Conservation (phyloP, 1,284 basidiomycete species). For the Inonotus hispidus region DNA sequence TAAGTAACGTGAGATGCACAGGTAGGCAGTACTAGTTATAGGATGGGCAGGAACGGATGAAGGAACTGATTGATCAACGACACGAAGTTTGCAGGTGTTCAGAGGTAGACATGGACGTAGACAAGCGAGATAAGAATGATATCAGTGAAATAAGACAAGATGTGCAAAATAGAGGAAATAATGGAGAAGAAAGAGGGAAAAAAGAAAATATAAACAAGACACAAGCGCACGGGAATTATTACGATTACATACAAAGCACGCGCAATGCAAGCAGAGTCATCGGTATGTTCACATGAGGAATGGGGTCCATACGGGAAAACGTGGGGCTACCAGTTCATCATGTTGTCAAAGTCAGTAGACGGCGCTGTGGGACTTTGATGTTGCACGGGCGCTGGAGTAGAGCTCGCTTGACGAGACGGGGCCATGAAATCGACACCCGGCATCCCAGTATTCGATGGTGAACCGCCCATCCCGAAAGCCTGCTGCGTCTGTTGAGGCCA, state of each 20-base stretch:
- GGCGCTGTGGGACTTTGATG: conserved; percentile 16
- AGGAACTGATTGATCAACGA: background rate
- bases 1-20: background rate
- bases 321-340: conserved; percentile 15
- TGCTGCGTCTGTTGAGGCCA: conserved; percentile 14
- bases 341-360: conserved; percentile 10
- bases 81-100: background rate
- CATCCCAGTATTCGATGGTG: background rate
- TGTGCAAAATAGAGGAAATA: background rate
- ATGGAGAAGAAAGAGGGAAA: background rate
- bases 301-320: background rate
- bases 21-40: background rate
- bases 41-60: background rate
- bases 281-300: background rate
- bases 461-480: conserved; percentile 3
- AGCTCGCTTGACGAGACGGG: conserved; percentile 6
- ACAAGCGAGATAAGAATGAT: background rate
- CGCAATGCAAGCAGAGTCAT: background rate
- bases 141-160: background rate
- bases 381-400: conserved; percentile 13
- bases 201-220: conserved; percentile 1
- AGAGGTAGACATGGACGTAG: background rate
- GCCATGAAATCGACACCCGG: conserved; percentile 5
- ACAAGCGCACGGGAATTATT: background rate
- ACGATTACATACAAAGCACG: background rate